Evolutionary conservation across 176 grass and related monocot genomes (phyloP).

Genomic region (Pharus latifolius): DNA sequence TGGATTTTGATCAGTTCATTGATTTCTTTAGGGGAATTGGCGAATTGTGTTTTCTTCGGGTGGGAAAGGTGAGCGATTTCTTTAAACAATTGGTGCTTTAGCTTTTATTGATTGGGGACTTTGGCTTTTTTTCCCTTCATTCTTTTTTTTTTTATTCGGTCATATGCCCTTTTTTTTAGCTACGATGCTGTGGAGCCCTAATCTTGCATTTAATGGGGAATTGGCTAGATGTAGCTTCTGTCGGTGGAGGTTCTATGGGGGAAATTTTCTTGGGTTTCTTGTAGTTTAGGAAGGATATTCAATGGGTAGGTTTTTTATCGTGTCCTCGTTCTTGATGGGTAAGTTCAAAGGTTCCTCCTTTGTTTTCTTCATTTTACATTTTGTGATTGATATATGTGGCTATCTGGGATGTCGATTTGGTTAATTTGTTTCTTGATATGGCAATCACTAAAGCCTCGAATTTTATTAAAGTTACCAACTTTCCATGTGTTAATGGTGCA

Average conservation of each 20-base stretch:
- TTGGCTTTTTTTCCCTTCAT: not conserved
- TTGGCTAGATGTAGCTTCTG: not conserved
- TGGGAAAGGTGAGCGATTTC: not conserved
- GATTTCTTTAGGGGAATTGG: not conserved
- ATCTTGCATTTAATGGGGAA: too few species aligned
- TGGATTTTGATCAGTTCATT: not conserved
- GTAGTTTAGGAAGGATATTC: not conserved
- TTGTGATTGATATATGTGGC: not conserved
- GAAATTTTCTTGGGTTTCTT: not conserved
- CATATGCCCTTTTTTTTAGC: too few species aligned
- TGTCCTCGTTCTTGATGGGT: not conserved
- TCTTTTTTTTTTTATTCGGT: not conserved
- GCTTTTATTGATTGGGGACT: not conserved
- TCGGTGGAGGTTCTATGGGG: not conserved
- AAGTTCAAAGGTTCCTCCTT: not conserved
- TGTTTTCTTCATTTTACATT: not conserved
- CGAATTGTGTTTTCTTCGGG: not conserved
- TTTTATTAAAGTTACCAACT: too few species aligned
- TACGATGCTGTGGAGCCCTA: too few species aligned
- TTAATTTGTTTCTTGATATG: too few species aligned
- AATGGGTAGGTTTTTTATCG: not conserved
- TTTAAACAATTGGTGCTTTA: not conserved
- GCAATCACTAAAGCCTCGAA: too few species aligned
- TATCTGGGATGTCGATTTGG: too few species aligned
- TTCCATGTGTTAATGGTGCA: too few species aligned